Evolutionary conservation across 2,329 filamentous ascomycete genomes (phyloP).

Genomic region (Didymosphaeria variabile): DNA sequence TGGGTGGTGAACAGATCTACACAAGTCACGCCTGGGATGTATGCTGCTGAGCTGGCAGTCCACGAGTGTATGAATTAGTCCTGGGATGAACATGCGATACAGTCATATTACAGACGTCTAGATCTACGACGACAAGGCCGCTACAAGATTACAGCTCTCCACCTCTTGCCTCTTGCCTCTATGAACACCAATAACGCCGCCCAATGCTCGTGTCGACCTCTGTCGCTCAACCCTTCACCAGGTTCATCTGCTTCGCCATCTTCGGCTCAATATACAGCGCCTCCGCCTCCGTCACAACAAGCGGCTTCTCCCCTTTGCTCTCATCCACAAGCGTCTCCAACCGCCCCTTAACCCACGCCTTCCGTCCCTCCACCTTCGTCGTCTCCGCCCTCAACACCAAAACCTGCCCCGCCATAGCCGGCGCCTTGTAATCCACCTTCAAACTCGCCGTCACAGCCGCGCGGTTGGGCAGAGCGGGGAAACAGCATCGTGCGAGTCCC

Average conservation of each 20-base stretch:
- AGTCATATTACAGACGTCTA: background rate
- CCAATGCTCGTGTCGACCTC: background rate
- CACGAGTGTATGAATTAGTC: too few relatives aligned
- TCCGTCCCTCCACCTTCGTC: constrained; percentile 86
- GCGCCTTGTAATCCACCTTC: constrained; percentile 81
- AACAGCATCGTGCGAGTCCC: constrained; percentile 86
- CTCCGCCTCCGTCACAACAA: constrained; percentile 80
- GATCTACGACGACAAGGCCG: background rate
- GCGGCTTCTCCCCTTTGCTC: constrained; percentile 68
- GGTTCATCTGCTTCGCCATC: constrained; percentile 66
- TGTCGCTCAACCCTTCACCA: constrained; percentile 1
- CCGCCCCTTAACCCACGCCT: constrained; percentile 90
- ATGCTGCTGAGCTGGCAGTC: too few relatives aligned
- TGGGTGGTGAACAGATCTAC: background rate
- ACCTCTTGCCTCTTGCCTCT: background rate
- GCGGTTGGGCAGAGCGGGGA: constrained; percentile 85
- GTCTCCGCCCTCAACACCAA: constrained; percentile 82
- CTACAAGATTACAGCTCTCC: background rate
- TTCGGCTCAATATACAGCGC: constrained; percentile 90
- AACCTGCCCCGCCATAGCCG: constrained; percentile 77
- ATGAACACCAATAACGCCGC: constrained; percentile 9
- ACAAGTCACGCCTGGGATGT: too few relatives aligned
- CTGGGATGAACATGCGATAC: background rate
- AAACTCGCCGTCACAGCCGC: constrained; percentile 87
- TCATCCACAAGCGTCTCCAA: constrained; percentile 84